Conservation (phyloP, 768 basidiomycete species). For the Lentinula aciculospora region DNA sequence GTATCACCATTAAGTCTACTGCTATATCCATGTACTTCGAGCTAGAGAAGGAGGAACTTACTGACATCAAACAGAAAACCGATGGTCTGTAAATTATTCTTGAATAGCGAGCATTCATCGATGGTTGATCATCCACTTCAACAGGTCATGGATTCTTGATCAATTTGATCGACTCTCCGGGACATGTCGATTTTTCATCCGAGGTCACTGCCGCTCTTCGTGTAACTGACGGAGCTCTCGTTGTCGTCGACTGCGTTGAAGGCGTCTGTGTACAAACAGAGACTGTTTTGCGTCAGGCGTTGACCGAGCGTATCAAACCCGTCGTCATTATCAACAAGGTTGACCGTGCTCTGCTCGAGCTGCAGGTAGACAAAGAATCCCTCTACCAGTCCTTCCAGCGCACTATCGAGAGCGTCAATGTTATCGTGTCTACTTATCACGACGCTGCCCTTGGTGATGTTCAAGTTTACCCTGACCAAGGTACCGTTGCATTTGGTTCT, state of each 20-base stretch:
- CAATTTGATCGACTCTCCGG: slow-evolving; percentile 99
- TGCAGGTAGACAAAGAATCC: slow-evolving; percentile 94
- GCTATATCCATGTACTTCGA: slow-evolving; percentile 99
- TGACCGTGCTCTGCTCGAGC: slow-evolving; percentile 97
- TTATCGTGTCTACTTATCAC: slow-evolving; percentile 97
- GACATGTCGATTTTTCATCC: slow-evolving; percentile 99
- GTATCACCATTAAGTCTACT: slow-evolving; percentile 99
- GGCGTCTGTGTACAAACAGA: slow-evolving; percentile 99
- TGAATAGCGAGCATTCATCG: not conserved
- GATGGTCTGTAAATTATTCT: slow-evolving; percentile 54
- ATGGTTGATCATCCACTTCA: not conserved
- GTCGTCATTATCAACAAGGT: slow-evolving; percentile 99
- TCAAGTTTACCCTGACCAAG: slow-evolving; percentile 97
- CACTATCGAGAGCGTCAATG: slow-evolving; percentile 97
- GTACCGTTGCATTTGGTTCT: slow-evolving; percentile 97
- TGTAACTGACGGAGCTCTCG: slow-evolving; percentile 98
- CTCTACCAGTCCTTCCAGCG: slow-evolving; percentile 97
- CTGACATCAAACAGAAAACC: slow-evolving; percentile 90
- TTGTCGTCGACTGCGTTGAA: slow-evolving; percentile 99
- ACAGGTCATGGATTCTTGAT: slow-evolving; percentile 96
- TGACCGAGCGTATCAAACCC: slow-evolving; percentile 98
- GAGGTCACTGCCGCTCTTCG: slow-evolving; percentile 99
- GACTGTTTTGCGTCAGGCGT: slow-evolving; percentile 95
- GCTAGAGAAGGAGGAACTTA: slow-evolving; percentile 84
- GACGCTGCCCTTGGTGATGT: slow-evolving; percentile 93